Evolutionary conservation across 2,329 filamentous ascomycete genomes (phyloP).

Genomic region (Paecilomyces formosus): DNA sequence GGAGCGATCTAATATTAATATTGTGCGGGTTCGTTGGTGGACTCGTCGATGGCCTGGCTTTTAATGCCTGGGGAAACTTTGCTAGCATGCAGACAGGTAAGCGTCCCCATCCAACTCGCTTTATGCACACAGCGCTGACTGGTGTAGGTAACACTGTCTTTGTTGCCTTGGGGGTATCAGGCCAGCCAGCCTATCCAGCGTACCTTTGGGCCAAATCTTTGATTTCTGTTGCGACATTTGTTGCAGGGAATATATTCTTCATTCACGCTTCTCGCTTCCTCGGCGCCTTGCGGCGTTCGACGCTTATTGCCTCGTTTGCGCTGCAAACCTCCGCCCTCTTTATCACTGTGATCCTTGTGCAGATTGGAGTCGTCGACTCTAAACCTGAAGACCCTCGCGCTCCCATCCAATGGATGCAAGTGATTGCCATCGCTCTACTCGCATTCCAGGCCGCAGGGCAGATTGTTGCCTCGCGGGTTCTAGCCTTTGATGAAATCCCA

Average conservation of each 20-base stretch:
- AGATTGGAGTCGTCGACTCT: conserved; percentile 23
- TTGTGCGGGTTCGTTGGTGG: conserved; percentile 32
- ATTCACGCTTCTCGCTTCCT: conserved; percentile 25
- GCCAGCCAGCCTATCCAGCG: conserved; percentile 31
- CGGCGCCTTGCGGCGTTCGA: conserved; percentile 26
- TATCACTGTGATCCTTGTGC: conserved; percentile 27
- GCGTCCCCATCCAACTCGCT: conserved; percentile 1
- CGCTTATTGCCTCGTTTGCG: conserved; percentile 31
- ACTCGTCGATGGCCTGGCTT: conserved; percentile 32
- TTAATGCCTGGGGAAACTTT: conserved; percentile 37
- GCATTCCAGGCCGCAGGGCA: conserved; percentile 36
- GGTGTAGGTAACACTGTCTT: conserved; percentile 37
- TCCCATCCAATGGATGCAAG: conserved; percentile 28
- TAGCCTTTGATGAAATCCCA: conserved; percentile 32
- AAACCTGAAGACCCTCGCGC: conserved; percentile 20
- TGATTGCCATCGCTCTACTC: conserved; percentile 31
- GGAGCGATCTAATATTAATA: conserved; percentile 22
- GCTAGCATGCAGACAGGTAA: conserved; percentile 37
- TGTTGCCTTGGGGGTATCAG: conserved; percentile 34
- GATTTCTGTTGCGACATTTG: conserved; percentile 30
- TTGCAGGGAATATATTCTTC: conserved; percentile 34
- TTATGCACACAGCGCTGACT: background rate
- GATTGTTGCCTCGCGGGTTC: conserved; percentile 29
- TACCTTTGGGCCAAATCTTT: conserved; percentile 38
- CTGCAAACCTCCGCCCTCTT: conserved; percentile 29